These are phyloP conservation scores for Solanum chaucha DNA, from an alignment of 257 asterid species.

Conservation along the genomic window DNA sequence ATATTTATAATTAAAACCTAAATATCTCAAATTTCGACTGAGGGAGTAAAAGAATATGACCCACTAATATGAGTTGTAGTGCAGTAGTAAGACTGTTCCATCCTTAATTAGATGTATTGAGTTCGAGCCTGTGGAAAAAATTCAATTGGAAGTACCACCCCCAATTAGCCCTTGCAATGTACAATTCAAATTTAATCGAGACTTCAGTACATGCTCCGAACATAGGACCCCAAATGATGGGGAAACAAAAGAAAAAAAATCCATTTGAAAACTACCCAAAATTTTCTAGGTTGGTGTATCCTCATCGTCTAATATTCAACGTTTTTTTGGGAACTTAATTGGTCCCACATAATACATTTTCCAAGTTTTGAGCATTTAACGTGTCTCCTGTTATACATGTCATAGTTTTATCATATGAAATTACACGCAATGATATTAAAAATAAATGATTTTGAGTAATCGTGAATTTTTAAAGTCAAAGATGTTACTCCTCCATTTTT, in stretches of 20 bases:
- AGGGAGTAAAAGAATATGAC: not conserved
- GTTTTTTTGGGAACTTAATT: not conserved
- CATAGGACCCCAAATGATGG: not conserved
- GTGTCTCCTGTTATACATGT: not conserved
- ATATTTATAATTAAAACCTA: too few relatives aligned
- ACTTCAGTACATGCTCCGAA: too few relatives aligned
- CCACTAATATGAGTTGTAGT: not conserved
- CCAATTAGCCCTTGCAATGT: too few relatives aligned
- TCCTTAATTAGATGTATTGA: too few relatives aligned
- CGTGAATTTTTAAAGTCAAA: not conserved
- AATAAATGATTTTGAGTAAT: too few relatives aligned
- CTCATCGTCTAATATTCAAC: not conserved
- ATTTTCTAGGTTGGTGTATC: not conserved
- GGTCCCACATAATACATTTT: not conserved
- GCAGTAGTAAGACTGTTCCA: too few relatives aligned
- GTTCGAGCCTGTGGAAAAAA: too few relatives aligned
- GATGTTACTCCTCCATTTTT: not conserved
- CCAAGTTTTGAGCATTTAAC: not conserved
- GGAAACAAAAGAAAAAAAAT: not conserved
- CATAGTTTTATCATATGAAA: not conserved
- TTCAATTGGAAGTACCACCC: rapidly evolving
- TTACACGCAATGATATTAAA: too few relatives aligned
- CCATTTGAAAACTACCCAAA: not conserved
- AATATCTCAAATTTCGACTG: not conserved
- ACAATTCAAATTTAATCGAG: too few relatives aligned